These are phyloP conservation scores for Astragalus glycyphyllos DNA, from an alignment of 306 rosid species.

Conservation along the genomic window DNA sequence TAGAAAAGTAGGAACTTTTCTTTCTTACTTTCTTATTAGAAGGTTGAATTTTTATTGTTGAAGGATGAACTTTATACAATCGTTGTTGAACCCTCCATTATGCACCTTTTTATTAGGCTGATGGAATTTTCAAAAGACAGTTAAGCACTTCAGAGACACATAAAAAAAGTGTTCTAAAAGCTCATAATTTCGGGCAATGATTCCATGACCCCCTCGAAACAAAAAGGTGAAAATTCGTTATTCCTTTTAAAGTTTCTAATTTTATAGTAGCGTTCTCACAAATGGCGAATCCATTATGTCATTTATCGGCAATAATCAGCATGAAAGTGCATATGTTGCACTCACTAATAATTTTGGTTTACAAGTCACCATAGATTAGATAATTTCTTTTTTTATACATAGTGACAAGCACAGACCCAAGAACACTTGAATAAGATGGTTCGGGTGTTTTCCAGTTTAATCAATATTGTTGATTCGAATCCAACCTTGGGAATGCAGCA, in stretches of 20 bases:
- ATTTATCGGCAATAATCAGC: slow-evolving; percentile 17
- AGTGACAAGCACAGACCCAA: no score
- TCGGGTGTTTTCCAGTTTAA: no score
- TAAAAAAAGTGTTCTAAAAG: slow-evolving; percentile 52
- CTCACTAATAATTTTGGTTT: neutral
- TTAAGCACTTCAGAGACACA: slow-evolving; percentile 41
- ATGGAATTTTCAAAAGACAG: slow-evolving; percentile 38
- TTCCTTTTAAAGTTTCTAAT: slow-evolving; percentile 22
- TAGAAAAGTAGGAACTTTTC: slow-evolving; percentile 4
- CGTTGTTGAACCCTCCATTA: slow-evolving; percentile 8
- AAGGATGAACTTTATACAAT: slow-evolving; percentile 8
- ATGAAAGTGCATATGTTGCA: neutral
- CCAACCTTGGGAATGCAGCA: no score
- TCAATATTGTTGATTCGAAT: no score
- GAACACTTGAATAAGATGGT: no score
- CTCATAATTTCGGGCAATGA: no score
- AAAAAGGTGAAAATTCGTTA: slow-evolving; percentile 37
- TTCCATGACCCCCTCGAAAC: neutral
- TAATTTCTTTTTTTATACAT: no score
- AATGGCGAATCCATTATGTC: slow-evolving; percentile 9
- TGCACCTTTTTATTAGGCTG: neutral
- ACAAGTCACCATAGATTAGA: no score
- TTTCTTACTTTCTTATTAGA: neutral
- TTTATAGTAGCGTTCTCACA: neutral
- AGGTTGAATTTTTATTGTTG: neutral